Percentiles rank a stretch among this genome's conserved stretches.
Conservation (phyloP, 257 asterid species). For the Solanum ossicruentum region DNA sequence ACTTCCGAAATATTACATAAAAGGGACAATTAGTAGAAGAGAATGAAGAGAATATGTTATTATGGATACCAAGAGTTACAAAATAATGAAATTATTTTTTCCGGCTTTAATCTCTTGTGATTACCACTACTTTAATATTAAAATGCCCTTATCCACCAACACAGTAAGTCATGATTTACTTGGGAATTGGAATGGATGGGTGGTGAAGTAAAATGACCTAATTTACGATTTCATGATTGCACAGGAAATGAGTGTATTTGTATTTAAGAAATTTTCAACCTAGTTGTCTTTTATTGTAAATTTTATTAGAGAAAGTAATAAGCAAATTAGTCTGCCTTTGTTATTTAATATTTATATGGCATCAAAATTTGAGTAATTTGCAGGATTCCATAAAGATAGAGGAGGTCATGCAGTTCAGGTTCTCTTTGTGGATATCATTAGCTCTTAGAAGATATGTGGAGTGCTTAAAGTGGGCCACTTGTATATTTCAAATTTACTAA, state of each 20-base stretch:
- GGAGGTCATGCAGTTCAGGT: conserved; percentile 60
- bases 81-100: too few relatives aligned
- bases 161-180: not conserved
- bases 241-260: not conserved
- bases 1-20: too few relatives aligned
- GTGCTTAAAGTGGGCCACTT: not conserved
- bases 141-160: not conserved
- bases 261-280: not conserved
- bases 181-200: not conserved
- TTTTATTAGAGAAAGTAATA: not conserved
- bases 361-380: not conserved
- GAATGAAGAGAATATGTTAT: too few relatives aligned
- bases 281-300: not conserved
- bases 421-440: conserved; percentile 12
- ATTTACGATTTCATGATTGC: not conserved
- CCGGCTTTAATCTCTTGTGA: too few relatives aligned
- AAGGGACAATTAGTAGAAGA: too few relatives aligned
- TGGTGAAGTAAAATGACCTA: not conserved
- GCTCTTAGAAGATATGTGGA: not conserved
- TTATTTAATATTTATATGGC: not conserved
- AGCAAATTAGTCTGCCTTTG: not conserved
- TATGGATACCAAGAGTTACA: too few relatives aligned
- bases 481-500: not conserved
- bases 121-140: too few relatives aligned
- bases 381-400: conserved; percentile 68